Conservation (phyloP, 768 basidiomycete species). For the Lactarius hatsudake region DNA sequence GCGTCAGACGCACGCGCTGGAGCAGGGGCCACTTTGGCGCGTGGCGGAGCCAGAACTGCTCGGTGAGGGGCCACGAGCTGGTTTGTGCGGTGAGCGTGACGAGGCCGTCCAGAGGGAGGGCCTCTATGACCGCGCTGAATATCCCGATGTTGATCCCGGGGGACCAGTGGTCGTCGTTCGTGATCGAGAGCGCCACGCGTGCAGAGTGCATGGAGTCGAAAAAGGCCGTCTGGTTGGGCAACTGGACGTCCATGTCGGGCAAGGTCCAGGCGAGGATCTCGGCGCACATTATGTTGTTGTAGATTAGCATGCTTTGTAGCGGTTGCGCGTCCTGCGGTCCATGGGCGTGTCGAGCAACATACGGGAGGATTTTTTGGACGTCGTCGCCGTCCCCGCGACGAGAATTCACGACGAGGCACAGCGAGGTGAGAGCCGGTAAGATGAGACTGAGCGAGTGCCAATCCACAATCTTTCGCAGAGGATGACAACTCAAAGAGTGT, state of each 20-base stretch:
- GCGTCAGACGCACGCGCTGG: background rate
- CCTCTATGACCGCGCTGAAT: background rate
- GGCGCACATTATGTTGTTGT: background rate
- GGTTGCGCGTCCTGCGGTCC: background rate
- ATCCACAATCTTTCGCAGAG: background rate
- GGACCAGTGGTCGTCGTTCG: background rate
- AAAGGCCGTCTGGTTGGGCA: background rate
- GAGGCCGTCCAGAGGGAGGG: background rate
- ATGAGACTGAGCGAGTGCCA: background rate
- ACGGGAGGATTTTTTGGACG: background rate
- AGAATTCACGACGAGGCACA: background rate
- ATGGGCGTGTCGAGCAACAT: background rate
- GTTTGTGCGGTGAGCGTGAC: background rate
- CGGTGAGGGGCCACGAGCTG: background rate
- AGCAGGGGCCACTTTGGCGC: background rate
- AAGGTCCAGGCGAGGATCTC: background rate
- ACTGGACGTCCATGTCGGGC: background rate
- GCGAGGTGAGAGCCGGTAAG: background rate
- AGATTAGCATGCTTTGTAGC: background rate
- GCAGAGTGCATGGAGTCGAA: background rate
- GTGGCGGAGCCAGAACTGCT: background rate
- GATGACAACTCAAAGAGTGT: background rate
- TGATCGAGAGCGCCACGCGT: background rate
- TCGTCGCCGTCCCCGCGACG: background rate
- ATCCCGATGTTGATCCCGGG: fast-evolving